Conservation (phyloP, 2,329 filamentous ascomycete genomes). For the Pseudogymnoascus sp. region DNA sequence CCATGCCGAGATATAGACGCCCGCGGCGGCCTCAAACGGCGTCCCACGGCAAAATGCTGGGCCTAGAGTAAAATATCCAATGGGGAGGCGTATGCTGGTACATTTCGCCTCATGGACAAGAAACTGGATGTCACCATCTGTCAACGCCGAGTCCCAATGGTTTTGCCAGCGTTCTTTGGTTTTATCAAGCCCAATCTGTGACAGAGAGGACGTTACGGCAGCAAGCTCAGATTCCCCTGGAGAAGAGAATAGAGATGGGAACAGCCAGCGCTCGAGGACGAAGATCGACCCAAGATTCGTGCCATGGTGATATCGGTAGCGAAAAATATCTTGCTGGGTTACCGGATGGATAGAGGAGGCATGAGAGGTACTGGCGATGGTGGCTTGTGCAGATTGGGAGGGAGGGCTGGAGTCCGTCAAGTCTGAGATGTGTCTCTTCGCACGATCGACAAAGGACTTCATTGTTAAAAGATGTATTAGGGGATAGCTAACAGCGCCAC, state of each 20-base stretch:
- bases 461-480: constrained; percentile 18
- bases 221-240: constrained; percentile 43
- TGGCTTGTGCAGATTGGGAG: constrained; percentile 1
- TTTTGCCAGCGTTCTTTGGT: constrained; percentile 44
- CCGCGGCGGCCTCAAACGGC: constrained; percentile 39
- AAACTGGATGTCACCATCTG: constrained; percentile 45
- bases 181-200: constrained; percentile 39
- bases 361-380: constrained; percentile 10
- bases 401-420: constrained; percentile 12
- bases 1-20: constrained; percentile 50
- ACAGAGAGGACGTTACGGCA: constrained; percentile 39
- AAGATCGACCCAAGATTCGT: constrained; percentile 53
- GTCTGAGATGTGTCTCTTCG: constrained; percentile 28
- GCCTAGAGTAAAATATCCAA: constrained; percentile 53
- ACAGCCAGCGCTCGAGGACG: constrained; percentile 54
- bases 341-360: constrained; percentile 28
- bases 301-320: constrained; percentile 54
- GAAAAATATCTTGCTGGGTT: constrained; percentile 35
- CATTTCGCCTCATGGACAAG: constrained; percentile 44
- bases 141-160: constrained; percentile 45
- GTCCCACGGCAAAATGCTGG: constrained; percentile 43
- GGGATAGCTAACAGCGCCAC: not conserved
- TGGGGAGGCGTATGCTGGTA: constrained; percentile 50
- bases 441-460: constrained; percentile 34
- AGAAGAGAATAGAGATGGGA: constrained; percentile 41